A percentile compares a stretch with the other conserved stretches of the same genome.
Evolutionary conservation across 2,329 filamentous ascomycete species (phyloP).

Genomic region (Ophiocordyceps sinensis): DNA sequence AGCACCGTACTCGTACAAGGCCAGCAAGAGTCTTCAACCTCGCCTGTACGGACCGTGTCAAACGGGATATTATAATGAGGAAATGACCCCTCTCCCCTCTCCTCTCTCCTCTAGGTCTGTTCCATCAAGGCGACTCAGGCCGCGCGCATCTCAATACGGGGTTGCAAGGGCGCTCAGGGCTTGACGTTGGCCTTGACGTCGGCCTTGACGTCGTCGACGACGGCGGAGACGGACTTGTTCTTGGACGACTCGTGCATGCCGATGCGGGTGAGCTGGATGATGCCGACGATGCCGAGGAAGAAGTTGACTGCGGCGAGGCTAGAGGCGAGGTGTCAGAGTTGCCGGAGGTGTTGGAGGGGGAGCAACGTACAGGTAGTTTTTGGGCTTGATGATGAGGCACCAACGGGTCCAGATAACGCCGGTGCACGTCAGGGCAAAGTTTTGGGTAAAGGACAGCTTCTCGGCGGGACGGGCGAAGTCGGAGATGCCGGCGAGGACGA

Average conservation of each 20-base stretch:
- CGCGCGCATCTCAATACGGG: too few species aligned
- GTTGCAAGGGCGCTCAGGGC: conserved; percentile 6
- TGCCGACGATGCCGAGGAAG: conserved; percentile 81
- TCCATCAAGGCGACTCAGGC: too few species aligned
- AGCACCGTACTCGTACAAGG: too few species aligned
- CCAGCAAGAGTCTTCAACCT: too few species aligned
- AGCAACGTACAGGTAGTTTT: conserved; percentile 64
- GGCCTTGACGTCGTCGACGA: conserved; percentile 27
- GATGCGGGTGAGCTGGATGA: conserved; percentile 71
- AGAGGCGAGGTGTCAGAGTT: not conserved
- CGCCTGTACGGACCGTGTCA: too few species aligned
- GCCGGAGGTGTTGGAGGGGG: too few species aligned
- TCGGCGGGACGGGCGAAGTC: conserved; percentile 86
- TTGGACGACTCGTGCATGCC: conserved; percentile 46
- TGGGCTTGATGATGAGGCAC: conserved; percentile 94
- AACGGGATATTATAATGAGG: too few species aligned
- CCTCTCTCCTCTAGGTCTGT: too few species aligned
- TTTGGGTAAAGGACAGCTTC: conserved; percentile 87
- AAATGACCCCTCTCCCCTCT: too few species aligned
- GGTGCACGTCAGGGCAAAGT: conserved; percentile 76
- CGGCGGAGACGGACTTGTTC: conserved; percentile 29
- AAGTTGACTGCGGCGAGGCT: conserved; percentile 94
- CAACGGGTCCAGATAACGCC: conserved; percentile 96
- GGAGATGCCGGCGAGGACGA: conserved; percentile 83
- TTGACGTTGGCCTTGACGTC: conserved; percentile 19